phyloP scores from a whole-genome alignment of 768 basidiomycete genomes.

The Lactifluus echinatus region DNA sequence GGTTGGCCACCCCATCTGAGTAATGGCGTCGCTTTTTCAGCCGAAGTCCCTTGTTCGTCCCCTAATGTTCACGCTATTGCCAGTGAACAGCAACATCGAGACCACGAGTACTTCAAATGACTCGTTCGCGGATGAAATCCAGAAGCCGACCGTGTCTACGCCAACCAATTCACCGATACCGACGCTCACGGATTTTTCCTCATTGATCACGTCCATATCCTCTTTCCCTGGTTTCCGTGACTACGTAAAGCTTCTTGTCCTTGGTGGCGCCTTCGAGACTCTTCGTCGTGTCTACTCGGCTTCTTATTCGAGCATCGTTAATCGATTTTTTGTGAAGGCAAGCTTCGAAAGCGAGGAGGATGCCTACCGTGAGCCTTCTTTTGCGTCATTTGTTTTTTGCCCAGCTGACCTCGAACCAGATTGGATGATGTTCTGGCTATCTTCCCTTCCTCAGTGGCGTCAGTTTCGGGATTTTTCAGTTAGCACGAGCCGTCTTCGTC shows the following conservation, averaged over 20 bases:
- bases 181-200: background rate
- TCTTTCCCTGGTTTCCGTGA: constrained; percentile 52
- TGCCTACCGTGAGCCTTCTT: constrained; percentile 39
- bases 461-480: constrained; percentile 44
- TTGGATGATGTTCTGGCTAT: constrained; percentile 68
- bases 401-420: constrained; percentile 29
- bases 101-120: background rate
- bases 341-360: constrained; percentile 49
- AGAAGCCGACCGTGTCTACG: background rate
- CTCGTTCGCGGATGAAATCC: background rate
- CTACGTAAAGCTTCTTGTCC: constrained; percentile 53
- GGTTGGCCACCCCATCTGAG: too few species aligned
- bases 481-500: constrained; percentile 36
- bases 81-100: background rate
- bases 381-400: background rate
- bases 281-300: constrained; percentile 39
- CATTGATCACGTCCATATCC: constrained; percentile 33
- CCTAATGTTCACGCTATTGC: background rate
- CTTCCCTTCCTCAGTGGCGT: constrained; percentile 53
- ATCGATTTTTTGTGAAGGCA: constrained; percentile 55
- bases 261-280: constrained; percentile 56
- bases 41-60: too few species aligned
- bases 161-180: background rate
- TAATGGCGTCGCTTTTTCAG: too few species aligned
- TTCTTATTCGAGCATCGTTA: constrained; percentile 36